Conservation (phyloP, 345 rosid species). For the Eucalyptus lansdowneana region DNA sequence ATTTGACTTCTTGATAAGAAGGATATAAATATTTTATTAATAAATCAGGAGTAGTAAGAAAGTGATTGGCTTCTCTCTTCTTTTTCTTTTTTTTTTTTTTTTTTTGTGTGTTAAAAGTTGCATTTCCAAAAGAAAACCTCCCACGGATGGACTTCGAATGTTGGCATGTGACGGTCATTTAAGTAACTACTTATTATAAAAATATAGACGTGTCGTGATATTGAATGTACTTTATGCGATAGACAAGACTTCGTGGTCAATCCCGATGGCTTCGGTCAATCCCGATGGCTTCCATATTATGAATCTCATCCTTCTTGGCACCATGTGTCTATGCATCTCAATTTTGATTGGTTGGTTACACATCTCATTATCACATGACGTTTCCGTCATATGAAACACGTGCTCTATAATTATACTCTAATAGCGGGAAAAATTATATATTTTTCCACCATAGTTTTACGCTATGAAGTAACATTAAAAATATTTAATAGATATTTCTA, state of each 20-base stretch:
- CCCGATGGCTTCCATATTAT: too few species aligned
- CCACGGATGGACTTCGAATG: not conserved
- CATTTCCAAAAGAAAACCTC: not conserved
- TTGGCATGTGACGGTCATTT: not conserved
- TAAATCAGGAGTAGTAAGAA: too few species aligned
- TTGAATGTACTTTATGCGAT: too few species aligned
- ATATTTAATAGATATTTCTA: not conserved
- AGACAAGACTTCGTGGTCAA: too few species aligned
- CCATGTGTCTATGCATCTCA: not conserved
- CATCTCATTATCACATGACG: not conserved
- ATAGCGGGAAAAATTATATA: not conserved
- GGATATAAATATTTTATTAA: too few species aligned
- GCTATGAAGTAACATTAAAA: not conserved
- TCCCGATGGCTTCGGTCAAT: too few species aligned
- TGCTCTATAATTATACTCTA: not conserved
- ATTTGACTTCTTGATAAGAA: not conserved
- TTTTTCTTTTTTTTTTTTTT: too few species aligned
- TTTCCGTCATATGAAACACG: accelerated
- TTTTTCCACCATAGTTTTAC: not conserved
- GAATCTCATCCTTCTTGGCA: too few species aligned
- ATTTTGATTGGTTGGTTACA: not conserved
- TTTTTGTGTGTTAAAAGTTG: too few species aligned
- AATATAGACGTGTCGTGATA: too few species aligned
- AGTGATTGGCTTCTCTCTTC: too few species aligned
- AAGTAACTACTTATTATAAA: too few species aligned